A percentile compares a stretch with the other conserved stretches of the same genome.
phyloP scores from a whole-genome alignment of 164 flowering plant species.

The Liquidambar formosana region DNA sequence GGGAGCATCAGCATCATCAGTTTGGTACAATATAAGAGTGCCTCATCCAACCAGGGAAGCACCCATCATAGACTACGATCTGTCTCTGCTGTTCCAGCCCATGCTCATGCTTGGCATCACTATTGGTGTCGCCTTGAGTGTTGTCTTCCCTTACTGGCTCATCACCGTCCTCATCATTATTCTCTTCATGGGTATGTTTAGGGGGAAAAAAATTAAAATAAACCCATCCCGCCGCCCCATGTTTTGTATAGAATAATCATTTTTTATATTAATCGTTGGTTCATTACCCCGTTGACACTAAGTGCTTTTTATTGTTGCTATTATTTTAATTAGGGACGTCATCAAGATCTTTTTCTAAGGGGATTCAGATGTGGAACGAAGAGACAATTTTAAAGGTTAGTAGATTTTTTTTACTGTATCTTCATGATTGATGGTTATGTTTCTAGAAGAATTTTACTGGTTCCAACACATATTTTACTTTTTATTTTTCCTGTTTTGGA shows the following conservation, averaged over 20 bases:
- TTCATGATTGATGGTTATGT: neutral
- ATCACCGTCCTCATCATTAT: slow-evolving; percentile 90
- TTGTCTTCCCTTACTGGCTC: slow-evolving; percentile 96
- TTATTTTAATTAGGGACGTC: slow-evolving; percentile 67
- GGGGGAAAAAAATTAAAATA: no score
- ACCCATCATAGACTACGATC: slow-evolving; percentile 88
- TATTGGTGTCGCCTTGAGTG: slow-evolving; percentile 81
- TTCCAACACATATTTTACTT: neutral
- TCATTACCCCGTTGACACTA: neutral
- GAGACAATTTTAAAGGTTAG: slow-evolving; percentile 74
- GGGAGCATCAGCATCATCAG: slow-evolving; percentile 91
- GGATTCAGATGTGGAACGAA: slow-evolving; percentile 88
- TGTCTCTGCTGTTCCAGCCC: slow-evolving; percentile 91
- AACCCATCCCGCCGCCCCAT: neutral
- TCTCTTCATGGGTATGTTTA: slow-evolving; percentile 72
- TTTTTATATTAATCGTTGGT: neutral
- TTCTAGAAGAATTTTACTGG: no score
- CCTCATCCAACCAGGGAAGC: slow-evolving; percentile 79
- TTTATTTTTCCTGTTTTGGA: neutral
- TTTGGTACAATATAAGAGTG: slow-evolving; percentile 93
- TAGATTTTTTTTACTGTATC: slow-evolving; percentile 4
- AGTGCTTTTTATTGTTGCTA: neutral
- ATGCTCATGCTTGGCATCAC: slow-evolving; percentile 96
- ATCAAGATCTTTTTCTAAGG: slow-evolving; percentile 79
- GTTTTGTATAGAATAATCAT: neutral